A percentile compares a stretch with the other conserved stretches of the same genome.
phyloP scores from a whole-genome alignment of 106 monocot genomes.

The Chionographis japonica region DNA sequence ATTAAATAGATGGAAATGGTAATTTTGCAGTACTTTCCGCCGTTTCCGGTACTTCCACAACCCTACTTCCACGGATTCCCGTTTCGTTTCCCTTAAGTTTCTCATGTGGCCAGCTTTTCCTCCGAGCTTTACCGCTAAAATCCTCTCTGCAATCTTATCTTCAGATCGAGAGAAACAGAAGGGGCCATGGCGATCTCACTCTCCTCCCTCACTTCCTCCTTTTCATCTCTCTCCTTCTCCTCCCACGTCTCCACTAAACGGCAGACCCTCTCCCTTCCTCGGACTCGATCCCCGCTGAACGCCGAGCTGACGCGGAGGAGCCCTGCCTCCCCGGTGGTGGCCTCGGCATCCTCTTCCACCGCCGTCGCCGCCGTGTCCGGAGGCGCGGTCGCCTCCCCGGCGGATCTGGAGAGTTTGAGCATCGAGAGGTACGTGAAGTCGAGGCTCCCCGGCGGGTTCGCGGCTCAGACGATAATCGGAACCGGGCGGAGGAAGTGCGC shows the following conservation, averaged over 20 bases:
- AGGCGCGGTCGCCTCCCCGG: constrained; percentile 2
- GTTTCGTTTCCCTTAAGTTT: no score
- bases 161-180: background rate
- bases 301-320: background rate
- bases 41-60: no score
- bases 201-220: constrained; percentile 43
- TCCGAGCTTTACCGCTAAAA: no score
- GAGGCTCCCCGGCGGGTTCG: constrained; percentile 88
- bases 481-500: constrained; percentile 93
- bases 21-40: no score
- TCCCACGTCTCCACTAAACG: constrained; percentile 36
- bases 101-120: no score
- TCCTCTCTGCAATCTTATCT: background rate
- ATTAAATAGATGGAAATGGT: no score
- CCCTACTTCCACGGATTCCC: no score
- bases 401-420: constrained; percentile 36
- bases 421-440: constrained; percentile 87
- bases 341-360: constrained; percentile 14
- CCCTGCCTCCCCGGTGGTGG: constrained; percentile 8
- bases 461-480: constrained; percentile 79
- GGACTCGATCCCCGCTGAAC: background rate
- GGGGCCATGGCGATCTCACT: constrained; percentile 22
- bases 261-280: constrained; percentile 1
- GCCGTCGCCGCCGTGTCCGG: constrained; percentile 15
- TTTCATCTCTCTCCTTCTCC: constrained; percentile 32